Base-by-base conservation (phyloP, 768 basidiomycete genomes). In the Leccinum fibrillosum region DNA sequence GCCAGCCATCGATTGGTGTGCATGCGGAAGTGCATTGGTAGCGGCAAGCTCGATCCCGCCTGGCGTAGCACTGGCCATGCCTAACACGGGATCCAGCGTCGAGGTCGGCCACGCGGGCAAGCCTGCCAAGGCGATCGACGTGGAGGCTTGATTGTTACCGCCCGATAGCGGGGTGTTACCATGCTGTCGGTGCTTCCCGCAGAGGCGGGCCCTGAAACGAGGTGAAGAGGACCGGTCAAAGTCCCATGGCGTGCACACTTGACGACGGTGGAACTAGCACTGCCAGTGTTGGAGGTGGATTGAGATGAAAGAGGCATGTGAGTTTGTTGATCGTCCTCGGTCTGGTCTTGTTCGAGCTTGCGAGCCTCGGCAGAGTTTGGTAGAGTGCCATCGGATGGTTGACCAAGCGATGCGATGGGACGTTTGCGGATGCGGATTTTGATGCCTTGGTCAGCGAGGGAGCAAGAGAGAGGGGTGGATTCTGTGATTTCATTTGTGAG, bases 91-190 rank as follows among this genome's bases (percentile, higher is more conserved):
- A 53, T 72, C 67, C 26, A 71, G 35, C 0, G 67, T n/a, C 4
- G 72, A 69, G 17, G 69, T 67, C 12, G 71, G 71, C 71, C 72
- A 74, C 2, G 73, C 69, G 19, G 73, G 73, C 19, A 73, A 28
- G 3, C 71, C 72, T 3, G 67, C 68, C 25, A 71, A 55, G 1
- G 68, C 58, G 11, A 70, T 62, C 2, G 72, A 66, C 5, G 62
- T 59, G 11, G 66, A 47, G 4, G 55, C 47, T 1, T 55, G 25
- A 28, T 59, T 66, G 52, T 30, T 60, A 21, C 35, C 61, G 34
- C 57, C 62, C 0, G 60, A 62, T 6, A 62, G 56, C 1, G 63
- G 61, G 5, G 67, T 69, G 39, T 65, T 1, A 49, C 60, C 26
- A 69, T 61, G 0, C 61, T 56, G 52, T 66, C 67, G 30, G 44